A percentile compares a stretch with the other conserved stretches of the same genome.
These are phyloP conservation scores for Rubus parviflorus DNA, from an alignment of 306 rosid genomes.

Conservation along the genomic window DNA sequence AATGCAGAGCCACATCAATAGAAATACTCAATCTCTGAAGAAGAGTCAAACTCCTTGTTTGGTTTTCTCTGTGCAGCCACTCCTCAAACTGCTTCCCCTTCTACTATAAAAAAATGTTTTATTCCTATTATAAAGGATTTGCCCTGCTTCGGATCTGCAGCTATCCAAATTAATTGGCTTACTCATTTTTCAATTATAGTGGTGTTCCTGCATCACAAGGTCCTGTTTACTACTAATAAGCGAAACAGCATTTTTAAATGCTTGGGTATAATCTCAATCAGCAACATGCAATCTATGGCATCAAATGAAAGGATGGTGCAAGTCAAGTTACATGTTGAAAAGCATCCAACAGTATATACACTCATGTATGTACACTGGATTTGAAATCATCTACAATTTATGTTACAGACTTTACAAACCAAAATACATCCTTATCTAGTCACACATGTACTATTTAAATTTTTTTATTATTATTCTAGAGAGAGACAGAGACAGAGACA, in stretches of 20 bases:
- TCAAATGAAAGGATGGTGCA: not conserved
- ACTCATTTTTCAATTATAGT: not conserved
- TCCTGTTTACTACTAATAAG: not conserved
- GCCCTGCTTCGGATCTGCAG: not conserved
- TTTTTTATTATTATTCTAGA: too few relatives aligned
- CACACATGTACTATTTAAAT: not conserved
- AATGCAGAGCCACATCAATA: too few relatives aligned
- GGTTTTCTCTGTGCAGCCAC: conserved; percentile 28
- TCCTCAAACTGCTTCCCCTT: conserved; percentile 16
- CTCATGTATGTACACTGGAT: too few relatives aligned
- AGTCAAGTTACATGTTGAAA: not conserved
- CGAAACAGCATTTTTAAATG: not conserved
- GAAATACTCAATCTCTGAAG: too few relatives aligned
- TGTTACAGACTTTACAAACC: not conserved
- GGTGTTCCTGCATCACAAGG: not conserved
- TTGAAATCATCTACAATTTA: too few relatives aligned
- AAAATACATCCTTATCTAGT: not conserved
- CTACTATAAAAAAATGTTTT: not conserved
- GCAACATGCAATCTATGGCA: not conserved
- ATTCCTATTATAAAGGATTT: not conserved
- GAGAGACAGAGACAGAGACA: too few relatives aligned
- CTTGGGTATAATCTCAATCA: not conserved
- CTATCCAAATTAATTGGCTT: not conserved
- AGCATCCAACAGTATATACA: not conserved
- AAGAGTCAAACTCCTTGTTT: too few relatives aligned